These are phyloP conservation scores for Erodium maritimum DNA, from an alignment of 345 rosid species.

Conservation along the genomic window DNA sequence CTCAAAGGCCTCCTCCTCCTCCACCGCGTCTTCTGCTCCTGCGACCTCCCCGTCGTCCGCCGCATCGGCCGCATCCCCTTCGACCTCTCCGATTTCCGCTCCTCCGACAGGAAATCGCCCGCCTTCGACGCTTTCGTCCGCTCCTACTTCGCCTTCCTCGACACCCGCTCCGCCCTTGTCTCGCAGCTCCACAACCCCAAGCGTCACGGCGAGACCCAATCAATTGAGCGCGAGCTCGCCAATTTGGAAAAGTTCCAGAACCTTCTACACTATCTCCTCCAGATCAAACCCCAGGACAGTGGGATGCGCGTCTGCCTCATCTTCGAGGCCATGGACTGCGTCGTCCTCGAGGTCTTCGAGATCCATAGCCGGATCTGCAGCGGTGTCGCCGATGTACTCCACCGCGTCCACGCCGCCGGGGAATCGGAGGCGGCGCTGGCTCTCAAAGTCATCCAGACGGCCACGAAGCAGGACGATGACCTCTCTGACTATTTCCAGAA, in stretches of 20 bases:
- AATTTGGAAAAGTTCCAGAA: slow-evolving; percentile 39
- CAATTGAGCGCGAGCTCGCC: slow-evolving; percentile 25
- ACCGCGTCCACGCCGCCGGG: no score
- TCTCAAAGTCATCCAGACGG: no score
- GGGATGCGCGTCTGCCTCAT: slow-evolving; percentile 23
- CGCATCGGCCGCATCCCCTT: slow-evolving; percentile 39
- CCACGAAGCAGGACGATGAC: no score
- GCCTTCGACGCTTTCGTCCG: slow-evolving; percentile 51
- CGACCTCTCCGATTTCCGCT: slow-evolving; percentile 55
- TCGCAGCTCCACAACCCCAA: slow-evolving; percentile 4
- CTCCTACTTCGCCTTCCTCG: slow-evolving; percentile 55
- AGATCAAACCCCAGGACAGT: slow-evolving; percentile 37
- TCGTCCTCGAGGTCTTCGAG: slow-evolving; percentile 16
- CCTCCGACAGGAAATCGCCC: slow-evolving; percentile 18
- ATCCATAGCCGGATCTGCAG: slow-evolving; percentile 13
- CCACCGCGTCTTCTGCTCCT: slow-evolving; percentile 70
- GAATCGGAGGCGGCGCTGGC: no score
- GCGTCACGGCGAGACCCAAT: no score
- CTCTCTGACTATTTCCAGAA: no score
- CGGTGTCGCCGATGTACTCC: no score
- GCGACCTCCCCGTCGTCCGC: no score
- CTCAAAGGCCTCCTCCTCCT: slow-evolving; percentile 64
- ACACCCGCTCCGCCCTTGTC: slow-evolving; percentile 33
- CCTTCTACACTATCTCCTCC: slow-evolving; percentile 46
- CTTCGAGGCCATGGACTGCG: slow-evolving; percentile 22